phyloP scores from a whole-genome alignment of 192 early-diverging fungal species.

The Backusella sp. region DNA sequence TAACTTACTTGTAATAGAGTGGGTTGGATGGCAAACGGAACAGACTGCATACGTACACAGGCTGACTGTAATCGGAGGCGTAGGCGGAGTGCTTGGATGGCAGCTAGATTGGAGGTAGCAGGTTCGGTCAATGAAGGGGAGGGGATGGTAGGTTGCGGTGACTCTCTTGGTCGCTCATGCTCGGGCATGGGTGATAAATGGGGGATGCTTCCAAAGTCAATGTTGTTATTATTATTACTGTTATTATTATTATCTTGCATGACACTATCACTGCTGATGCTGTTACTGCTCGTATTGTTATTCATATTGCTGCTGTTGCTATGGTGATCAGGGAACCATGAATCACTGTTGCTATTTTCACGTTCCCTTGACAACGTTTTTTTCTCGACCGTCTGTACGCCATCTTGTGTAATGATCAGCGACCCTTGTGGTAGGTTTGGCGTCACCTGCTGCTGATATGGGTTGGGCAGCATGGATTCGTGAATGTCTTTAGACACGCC shows the following conservation, averaged over 20 bases:
- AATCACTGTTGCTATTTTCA: background rate
- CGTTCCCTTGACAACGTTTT: background rate
- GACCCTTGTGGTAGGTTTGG: background rate
- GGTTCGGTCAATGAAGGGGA: background rate
- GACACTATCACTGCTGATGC: background rate
- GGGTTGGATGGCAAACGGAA: slow-evolving; percentile 22
- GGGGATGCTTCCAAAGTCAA: background rate
- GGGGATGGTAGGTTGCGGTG: background rate
- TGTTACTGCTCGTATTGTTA: background rate
- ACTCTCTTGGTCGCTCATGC: background rate
- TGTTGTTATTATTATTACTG: background rate
- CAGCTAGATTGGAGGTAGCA: slow-evolving; percentile 17
- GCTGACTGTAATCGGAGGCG: slow-evolving; percentile 24
- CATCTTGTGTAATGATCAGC: slow-evolving; percentile 8
- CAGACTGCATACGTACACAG: slow-evolving; percentile 14
- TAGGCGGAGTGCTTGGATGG: slow-evolving; percentile 30
- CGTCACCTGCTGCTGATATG: background rate
- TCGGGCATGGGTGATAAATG: slow-evolving; percentile 6
- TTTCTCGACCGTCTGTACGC: background rate
- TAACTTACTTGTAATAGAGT: slow-evolving; percentile 34
- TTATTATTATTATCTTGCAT: background rate
- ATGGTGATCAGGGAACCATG: background rate
- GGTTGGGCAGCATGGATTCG: background rate
- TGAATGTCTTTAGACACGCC: background rate
- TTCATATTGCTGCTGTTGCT: too few relatives aligned